These are phyloP conservation scores for Phlegmacium glaucopus DNA, from an alignment of 768 basidiomycete species.

Conservation along the genomic window DNA sequence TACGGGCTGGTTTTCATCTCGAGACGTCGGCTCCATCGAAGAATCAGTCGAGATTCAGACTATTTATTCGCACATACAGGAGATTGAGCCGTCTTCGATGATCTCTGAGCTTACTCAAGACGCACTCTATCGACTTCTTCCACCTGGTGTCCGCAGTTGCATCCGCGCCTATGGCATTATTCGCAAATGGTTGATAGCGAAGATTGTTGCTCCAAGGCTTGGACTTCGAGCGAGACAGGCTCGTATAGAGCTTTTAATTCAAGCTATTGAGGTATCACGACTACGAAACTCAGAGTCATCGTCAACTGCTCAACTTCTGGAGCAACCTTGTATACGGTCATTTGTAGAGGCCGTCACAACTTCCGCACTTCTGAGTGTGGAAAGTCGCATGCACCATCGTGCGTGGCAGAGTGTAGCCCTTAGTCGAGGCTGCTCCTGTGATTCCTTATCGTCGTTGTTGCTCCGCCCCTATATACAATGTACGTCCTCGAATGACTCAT, in stretches of 20 bases:
- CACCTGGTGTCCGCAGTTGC: conserved; percentile 73
- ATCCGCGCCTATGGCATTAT: conserved; percentile 73
- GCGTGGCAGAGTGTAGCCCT: conserved; percentile 74
- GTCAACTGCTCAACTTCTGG: conserved; percentile 35
- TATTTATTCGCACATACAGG: conserved; percentile 69
- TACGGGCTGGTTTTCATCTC: conserved; percentile 70
- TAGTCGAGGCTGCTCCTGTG: conserved; percentile 58
- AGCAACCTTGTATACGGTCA: conserved; percentile 67
- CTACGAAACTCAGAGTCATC: conserved; percentile 49
- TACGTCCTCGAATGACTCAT: conserved; percentile 42
- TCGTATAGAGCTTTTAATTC: conserved; percentile 70
- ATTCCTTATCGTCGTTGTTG: conserved; percentile 57
- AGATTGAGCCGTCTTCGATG: conserved; percentile 68
- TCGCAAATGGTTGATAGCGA: conserved; percentile 75
- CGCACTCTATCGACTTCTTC: conserved; percentile 67
- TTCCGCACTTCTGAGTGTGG: conserved; percentile 74
- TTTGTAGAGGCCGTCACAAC: conserved; percentile 77
- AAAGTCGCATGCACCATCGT: conserved; percentile 74
- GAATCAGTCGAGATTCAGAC: conserved; percentile 78
- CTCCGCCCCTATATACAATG: conserved; percentile 45
- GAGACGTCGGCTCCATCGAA: conserved; percentile 49
- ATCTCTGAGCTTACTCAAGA: conserved; percentile 72
- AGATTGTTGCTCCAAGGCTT: conserved; percentile 60
- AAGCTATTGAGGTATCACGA: conserved; percentile 72
- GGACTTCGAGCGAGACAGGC: conserved; percentile 62